Evolutionary conservation across 148 eudicot genomes (phyloP).

Genomic region (Beta vulgaris): DNA sequence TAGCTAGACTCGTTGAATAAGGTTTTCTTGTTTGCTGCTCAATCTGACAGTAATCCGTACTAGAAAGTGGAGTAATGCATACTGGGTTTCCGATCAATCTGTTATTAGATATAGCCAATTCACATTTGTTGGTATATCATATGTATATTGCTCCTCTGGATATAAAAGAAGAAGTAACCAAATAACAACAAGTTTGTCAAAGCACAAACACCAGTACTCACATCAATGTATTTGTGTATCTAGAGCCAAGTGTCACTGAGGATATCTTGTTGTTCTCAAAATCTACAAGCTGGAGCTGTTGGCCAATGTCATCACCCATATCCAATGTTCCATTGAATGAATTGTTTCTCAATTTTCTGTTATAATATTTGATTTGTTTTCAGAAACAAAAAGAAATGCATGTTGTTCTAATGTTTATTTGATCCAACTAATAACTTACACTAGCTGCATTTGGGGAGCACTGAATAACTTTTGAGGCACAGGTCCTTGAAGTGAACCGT

Average conservation of each 20-base stretch:
- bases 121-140: neutral
- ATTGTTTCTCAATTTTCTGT: conserved; percentile 83
- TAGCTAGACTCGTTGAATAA: conserved; percentile 78
- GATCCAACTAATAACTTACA: conserved; percentile 39
- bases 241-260: conserved; percentile 61
- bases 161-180: neutral
- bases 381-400: neutral
- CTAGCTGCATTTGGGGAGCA: conserved; percentile 65
- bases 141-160: neutral
- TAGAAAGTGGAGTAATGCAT: conserved; percentile 44
- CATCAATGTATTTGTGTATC: conserved; percentile 62
- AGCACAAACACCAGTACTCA: conserved; percentile 34
- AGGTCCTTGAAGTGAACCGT: conserved; percentile 65
- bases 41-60: conserved; percentile 55
- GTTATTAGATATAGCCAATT: conserved; percentile 17
- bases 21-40: conserved; percentile 48
- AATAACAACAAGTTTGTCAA: neutral
- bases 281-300: conserved; percentile 75
- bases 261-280: conserved; percentile 71
- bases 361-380: neutral
- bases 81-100: conserved; percentile 84
- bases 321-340: conserved; percentile 59
- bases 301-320: conserved; percentile 62
- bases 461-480: conserved; percentile 61
- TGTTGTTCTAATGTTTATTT: neutral